Percentiles rank a stretch among this genome's conserved stretches.
Conservation (phyloP, 169 alveolate genomes). For the Plasmodium berghei region DNA sequence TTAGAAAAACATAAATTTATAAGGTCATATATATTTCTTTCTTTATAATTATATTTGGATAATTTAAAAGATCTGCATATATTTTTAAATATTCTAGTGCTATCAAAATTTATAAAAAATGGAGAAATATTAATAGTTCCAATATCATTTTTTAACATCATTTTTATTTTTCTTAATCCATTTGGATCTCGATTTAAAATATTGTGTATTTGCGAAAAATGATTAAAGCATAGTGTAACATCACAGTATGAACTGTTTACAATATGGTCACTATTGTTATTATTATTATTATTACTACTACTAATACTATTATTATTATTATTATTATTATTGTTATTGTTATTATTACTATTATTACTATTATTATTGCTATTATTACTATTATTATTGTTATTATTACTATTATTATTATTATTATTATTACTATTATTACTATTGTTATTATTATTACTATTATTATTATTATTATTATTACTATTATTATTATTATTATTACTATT, state of each 20-base stretch:
- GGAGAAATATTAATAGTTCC: conserved; percentile 72
- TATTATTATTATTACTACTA: not conserved
- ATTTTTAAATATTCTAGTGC: conserved; percentile 27
- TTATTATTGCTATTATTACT: not conserved
- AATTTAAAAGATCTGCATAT: conserved; percentile 57
- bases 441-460: not conserved
- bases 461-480: not conserved
- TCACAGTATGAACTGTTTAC: not conserved
- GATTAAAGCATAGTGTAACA: conserved; percentile 33
- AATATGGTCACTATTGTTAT: not conserved
- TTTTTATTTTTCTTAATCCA: conserved; percentile 70
- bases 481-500: not conserved
- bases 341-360: not conserved
- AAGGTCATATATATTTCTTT: conserved; percentile 26
- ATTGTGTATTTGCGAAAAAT: conserved; percentile 56
- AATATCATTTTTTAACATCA: conserved; percentile 55
- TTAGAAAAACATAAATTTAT: conserved; percentile 31
- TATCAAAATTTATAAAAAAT: conserved; percentile 59
- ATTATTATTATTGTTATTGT: not conserved
- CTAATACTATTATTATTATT: not conserved
- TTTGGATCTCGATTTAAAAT: conserved; percentile 57
- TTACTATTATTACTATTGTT: not conserved
- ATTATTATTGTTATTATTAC: not conserved
- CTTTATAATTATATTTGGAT: conserved; percentile 32
- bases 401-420: not conserved